Evolutionary conservation across 1,284 basidiomycete genomes (phyloP).

Genomic region (Apiotrichum akiyoshidainum): DNA sequence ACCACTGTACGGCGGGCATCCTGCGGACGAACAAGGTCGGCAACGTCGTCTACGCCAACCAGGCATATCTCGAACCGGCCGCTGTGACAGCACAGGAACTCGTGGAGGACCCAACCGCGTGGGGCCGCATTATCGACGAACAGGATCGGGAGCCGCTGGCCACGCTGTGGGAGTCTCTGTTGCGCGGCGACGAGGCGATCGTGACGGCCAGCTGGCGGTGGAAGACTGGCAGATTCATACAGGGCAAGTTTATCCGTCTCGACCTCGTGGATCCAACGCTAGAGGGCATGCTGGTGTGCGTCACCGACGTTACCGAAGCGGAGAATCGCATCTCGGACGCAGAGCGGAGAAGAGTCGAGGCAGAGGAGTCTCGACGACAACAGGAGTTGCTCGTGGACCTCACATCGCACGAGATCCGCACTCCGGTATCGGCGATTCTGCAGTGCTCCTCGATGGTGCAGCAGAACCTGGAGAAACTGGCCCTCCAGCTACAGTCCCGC

Average conservation of each 20-base stretch:
- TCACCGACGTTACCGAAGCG: constrained; percentile 42
- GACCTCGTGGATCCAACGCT: constrained; percentile 30
- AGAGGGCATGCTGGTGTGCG: constrained; percentile 38
- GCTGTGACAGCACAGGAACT: constrained; percentile 16
- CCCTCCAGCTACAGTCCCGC: constrained; percentile 11
- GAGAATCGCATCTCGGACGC: constrained; percentile 40
- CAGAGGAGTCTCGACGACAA: constrained; percentile 34
- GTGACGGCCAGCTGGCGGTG: constrained; percentile 34
- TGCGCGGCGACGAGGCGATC: background rate
- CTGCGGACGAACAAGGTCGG: constrained; percentile 32
- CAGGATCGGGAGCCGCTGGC: background rate
- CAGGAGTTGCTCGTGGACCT: constrained; percentile 39
- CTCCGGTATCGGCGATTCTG: constrained; percentile 32
- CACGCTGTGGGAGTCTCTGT: constrained; percentile 10
- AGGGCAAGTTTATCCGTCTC: constrained; percentile 38
- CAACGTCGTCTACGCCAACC: constrained; percentile 34
- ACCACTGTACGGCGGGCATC: constrained; percentile 44
- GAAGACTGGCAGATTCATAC: constrained; percentile 30
- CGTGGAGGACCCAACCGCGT: background rate
- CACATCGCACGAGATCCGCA: constrained; percentile 36
- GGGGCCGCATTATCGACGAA: background rate
- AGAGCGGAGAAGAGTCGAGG: constrained; percentile 38
- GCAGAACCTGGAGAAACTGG: constrained; percentile 29
- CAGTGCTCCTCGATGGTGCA: constrained; percentile 34
- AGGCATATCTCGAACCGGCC: constrained; percentile 27